These are phyloP conservation scores for Hymenoscyphus fructigenus DNA, from an alignment of 2,329 filamentous ascomycete genomes.

Conservation along the genomic window DNA sequence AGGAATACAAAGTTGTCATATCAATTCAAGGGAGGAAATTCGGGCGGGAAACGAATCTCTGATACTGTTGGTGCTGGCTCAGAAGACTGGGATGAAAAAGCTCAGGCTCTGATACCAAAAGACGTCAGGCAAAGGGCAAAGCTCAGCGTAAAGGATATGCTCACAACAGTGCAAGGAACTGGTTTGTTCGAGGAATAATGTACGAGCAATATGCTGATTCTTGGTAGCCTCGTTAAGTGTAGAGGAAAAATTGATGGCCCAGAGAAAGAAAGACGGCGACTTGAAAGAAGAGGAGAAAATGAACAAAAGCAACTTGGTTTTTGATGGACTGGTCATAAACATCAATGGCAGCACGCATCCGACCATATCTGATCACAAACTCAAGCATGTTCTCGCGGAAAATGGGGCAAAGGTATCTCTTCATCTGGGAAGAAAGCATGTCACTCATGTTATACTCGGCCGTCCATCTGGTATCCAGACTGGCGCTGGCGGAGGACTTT, in stretches of 20 bases:
- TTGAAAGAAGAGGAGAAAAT: conserved; percentile 42
- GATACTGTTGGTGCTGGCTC: conserved; percentile 67
- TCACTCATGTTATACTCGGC: conserved; percentile 80
- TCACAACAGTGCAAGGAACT: conserved; percentile 43
- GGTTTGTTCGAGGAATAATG: neutral
- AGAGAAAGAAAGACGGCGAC: conserved; percentile 52
- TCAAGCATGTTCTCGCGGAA: conserved; percentile 73
- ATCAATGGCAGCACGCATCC: conserved; percentile 87
- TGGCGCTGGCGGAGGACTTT: conserved; percentile 72
- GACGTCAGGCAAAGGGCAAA: conserved; percentile 35
- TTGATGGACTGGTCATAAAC: conserved; percentile 72
- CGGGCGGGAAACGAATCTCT: conserved; percentile 58
- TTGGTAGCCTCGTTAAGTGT: conserved; percentile 10
- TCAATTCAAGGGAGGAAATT: conserved; percentile 63
- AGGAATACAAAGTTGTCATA: conserved; percentile 66
- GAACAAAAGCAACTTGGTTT: conserved; percentile 48
- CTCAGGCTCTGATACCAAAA: conserved; percentile 45
- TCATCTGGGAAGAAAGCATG: conserved; percentile 66
- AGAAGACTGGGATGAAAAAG: conserved; percentile 50
- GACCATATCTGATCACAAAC: conserved; percentile 77
- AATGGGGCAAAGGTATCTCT: conserved; percentile 74
- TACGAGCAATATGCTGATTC: conserved; percentile 4
- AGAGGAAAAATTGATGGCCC: conserved; percentile 25
- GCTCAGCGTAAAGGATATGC: conserved; percentile 54
- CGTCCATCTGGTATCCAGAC: conserved; percentile 46